Base-by-base conservation (phyloP, 2,329 filamentous ascomycete genomes). In the Cercospora zeina region DNA sequence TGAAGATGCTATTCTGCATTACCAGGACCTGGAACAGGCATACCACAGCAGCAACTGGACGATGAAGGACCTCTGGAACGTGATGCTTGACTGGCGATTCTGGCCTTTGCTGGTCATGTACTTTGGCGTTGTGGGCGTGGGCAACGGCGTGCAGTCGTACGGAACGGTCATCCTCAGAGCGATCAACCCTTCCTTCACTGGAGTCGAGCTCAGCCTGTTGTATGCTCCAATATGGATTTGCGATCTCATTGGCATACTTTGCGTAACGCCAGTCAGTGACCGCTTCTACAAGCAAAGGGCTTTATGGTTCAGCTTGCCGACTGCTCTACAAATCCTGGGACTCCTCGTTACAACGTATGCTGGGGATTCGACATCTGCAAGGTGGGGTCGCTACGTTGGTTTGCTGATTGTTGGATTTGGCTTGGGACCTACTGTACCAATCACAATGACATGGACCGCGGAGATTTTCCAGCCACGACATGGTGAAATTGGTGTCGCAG, bases 81-180 rank as follows among this genome's bases (percentile, higher is more conserved):
- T 96, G 1, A 78, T 96, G 31, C 81, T 89, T 36, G 92, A 96
- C 76, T 96, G 91, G 92, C 85, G 91, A 2, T 81, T 96, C 16
- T 96, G 91, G 89, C 92, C 92, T 1, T 77, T 96, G 67, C 83
- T 88, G 1, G 73, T 96, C 58, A 96, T 96, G 92, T 96, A 96
- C 77, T 96, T 96, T 77, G 92, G 92, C 19, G 92, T 96, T 2
- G 92, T 96, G 1, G 92, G 92, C 21, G 92, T 96, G 2, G 92
- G 92, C 21, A 96, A 96, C 65, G 92, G 91, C 49, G 92, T 91
- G 0, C 91, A 96, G 77, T 85, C 90, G 51, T 96, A 96, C 72
- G 90, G 89, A 33, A 93, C 88, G 2, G 86, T 96, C 67, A 96
- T 96, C 70, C 95, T 96, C 70, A 82, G 85, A 14, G 85, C 87